A percentile compares a stretch with the other conserved stretches of the same genome.
phyloP scores from a whole-genome alignment of 306 rosid species.

The Oxytropis ochrocephala region DNA sequence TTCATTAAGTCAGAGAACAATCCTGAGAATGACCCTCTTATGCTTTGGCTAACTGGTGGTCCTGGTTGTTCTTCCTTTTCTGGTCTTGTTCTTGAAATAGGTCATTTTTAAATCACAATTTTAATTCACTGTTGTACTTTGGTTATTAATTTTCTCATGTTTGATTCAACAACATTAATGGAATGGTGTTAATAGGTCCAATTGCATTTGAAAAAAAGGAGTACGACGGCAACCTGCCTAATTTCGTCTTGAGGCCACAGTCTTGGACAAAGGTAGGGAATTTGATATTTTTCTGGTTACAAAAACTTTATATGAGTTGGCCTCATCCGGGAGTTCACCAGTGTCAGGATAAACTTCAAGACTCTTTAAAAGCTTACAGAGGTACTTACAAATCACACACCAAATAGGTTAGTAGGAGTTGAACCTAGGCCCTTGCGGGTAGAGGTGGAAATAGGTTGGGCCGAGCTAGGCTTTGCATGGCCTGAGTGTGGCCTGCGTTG shows the following conservation, averaged over 20 bases:
- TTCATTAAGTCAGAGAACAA: slow-evolving; percentile 39
- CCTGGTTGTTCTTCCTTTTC: slow-evolving; percentile 55
- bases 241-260: slow-evolving; percentile 36
- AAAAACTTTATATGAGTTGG: too few relatives aligned
- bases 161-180: background rate
- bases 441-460: too few relatives aligned
- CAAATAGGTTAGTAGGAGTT: too few relatives aligned
- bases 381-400: too few relatives aligned
- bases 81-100: slow-evolving; percentile 32
- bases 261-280: slow-evolving; percentile 90
- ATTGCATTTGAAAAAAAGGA: slow-evolving; percentile 25
- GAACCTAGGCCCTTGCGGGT: too few relatives aligned
- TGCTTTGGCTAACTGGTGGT: slow-evolving; percentile 69
- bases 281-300: too few relatives aligned
- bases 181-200: slow-evolving; percentile 44
- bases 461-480: too few relatives aligned
- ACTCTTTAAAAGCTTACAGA: too few relatives aligned
- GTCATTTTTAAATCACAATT: slow-evolving; percentile 19
- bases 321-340: too few relatives aligned
- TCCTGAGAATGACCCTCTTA: slow-evolving; percentile 48
- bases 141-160: too few relatives aligned
- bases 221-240: slow-evolving; percentile 47
- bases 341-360: too few relatives aligned
- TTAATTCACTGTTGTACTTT: background rate
- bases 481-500: too few relatives aligned